Evolutionary conservation across 1,139 yeast species (phyloP).

Genomic region (Scheffersomyces insectosa): DNA sequence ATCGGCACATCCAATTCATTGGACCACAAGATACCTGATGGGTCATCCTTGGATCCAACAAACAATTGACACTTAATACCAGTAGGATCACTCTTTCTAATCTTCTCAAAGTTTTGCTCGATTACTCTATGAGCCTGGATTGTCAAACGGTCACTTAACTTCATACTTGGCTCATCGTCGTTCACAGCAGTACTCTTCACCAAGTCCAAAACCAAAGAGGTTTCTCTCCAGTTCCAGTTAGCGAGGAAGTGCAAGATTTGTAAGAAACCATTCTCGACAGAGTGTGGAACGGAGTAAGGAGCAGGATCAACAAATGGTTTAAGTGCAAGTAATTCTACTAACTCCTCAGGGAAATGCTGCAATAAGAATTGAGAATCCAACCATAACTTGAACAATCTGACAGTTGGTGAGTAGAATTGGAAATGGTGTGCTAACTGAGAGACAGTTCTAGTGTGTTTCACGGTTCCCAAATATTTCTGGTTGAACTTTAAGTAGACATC

Average conservation of each 20-base stretch:
- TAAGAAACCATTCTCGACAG: slow-evolving; percentile 78
- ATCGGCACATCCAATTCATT: slow-evolving; percentile 70
- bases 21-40: slow-evolving; percentile 84
- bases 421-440: slow-evolving; percentile 70
- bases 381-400: slow-evolving; percentile 87
- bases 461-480: slow-evolving; percentile 64
- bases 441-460: slow-evolving; percentile 82
- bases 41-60: slow-evolving; percentile 79
- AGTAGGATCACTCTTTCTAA: slow-evolving; percentile 77
- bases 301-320: slow-evolving; percentile 86
- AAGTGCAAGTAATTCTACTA: slow-evolving; percentile 78
- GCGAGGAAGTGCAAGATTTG: slow-evolving; percentile 72
- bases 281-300: slow-evolving; percentile 77
- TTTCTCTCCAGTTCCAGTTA: slow-evolving; percentile 93
- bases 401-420: slow-evolving; percentile 77
- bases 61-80: slow-evolving; percentile 79
- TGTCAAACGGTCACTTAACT: slow-evolving; percentile 63
- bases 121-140: slow-evolving; percentile 63
- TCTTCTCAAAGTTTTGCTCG: slow-evolving; percentile 60
- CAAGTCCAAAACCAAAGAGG: slow-evolving; percentile 76
- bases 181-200: slow-evolving; percentile 44
- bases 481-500: slow-evolving; percentile 64
- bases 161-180: slow-evolving; percentile 30
- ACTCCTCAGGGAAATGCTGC: slow-evolving; percentile 71
- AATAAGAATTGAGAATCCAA: slow-evolving; percentile 68